Base-by-base conservation (phyloP, 257 asterid genomes). In the Fraxinus anomala region DNA sequence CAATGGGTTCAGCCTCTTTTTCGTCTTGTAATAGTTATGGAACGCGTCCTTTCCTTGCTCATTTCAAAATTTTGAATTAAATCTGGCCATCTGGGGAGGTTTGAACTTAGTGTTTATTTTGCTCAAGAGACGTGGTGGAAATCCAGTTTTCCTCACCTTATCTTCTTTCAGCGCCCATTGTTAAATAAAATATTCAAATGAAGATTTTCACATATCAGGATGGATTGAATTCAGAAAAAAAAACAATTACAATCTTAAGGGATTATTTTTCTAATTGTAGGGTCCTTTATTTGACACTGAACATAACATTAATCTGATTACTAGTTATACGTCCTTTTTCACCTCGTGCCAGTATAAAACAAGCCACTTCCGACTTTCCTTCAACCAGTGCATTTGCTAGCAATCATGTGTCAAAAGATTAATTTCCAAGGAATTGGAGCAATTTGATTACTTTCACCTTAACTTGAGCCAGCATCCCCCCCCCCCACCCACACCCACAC, bases 1-100 rank as follows among this genome's bases (percentile, higher is more conserved):
- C 68, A 61, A 61, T 21, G 30, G 68, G 68, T 61, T n/a, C 68
- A 61, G 24, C 68, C 68, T n/a, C 13, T 61, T 61, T 61, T n/a
- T 1, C 13, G 6, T 61, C 31, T 61, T 6, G 68, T 61, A 61
- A 61, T 61, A 6, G 30, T 61, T 61, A 23, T 21, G 17, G 68
- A 23, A 21, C 23, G 33, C 2, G 0, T 1, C 24, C 10, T 16
- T 61, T 61, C 68, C 68, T 61, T 23, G 1, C 14, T 23, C 23
- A n/a, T n/a, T n/a, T 61, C 68, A 16, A 61, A 61, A 21, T 2
- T 23, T 9, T n/a, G 68, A 23, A 61, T n/a, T 61, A 61, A 6
- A 61, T 61, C 14, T 23, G 31, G 65, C 47, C 16, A 2, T 5
- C 23, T 5, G 26, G 68, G 30, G 14, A 21, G 31, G 5, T 23